These are phyloP conservation scores for Tetrahymena thermophila DNA, from an alignment of 73 alveolate species.

Conservation along the genomic window DNA sequence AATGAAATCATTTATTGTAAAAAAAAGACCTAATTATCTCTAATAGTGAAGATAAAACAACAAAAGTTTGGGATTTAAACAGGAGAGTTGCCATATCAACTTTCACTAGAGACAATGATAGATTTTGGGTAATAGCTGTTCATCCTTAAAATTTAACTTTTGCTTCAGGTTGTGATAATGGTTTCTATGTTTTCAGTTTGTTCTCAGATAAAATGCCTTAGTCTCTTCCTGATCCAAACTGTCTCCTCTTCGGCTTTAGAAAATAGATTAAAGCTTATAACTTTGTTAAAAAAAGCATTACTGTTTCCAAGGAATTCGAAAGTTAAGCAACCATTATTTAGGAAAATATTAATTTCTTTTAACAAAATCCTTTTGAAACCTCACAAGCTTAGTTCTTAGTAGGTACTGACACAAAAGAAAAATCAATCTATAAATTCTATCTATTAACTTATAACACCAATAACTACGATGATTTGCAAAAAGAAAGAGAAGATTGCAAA, in stretches of 20 bases:
- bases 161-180: slow-evolving; percentile 91
- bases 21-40: slow-evolving; percentile 65
- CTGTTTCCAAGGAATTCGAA: slow-evolving; percentile 3
- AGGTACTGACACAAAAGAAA: neutral
- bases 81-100: slow-evolving; percentile 69
- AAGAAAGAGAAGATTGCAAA: neutral
- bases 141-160: slow-evolving; percentile 76
- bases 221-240: slow-evolving; percentile 38
- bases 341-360: slow-evolving; percentile 49
- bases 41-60: slow-evolving; percentile 86
- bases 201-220: slow-evolving; percentile 77
- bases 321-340: slow-evolving; percentile 46
- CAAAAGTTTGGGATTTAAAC: slow-evolving; percentile 87
- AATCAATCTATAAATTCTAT: neutral
- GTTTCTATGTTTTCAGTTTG: slow-evolving; percentile 76
- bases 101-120: slow-evolving; percentile 81
- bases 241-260: slow-evolving; percentile 46
- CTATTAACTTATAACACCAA: neutral
- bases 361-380: slow-evolving; percentile 41
- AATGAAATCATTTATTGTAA: neutral
- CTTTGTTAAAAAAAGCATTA: neutral
- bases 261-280: slow-evolving; percentile 27
- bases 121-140: slow-evolving; percentile 87
- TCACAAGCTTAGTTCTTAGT: neutral
- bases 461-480: neutral